A percentile compares a stretch with the other conserved stretches of the same genome.
phyloP scores from a whole-genome alignment of 306 rosid species.

The Prunus padus region DNA sequence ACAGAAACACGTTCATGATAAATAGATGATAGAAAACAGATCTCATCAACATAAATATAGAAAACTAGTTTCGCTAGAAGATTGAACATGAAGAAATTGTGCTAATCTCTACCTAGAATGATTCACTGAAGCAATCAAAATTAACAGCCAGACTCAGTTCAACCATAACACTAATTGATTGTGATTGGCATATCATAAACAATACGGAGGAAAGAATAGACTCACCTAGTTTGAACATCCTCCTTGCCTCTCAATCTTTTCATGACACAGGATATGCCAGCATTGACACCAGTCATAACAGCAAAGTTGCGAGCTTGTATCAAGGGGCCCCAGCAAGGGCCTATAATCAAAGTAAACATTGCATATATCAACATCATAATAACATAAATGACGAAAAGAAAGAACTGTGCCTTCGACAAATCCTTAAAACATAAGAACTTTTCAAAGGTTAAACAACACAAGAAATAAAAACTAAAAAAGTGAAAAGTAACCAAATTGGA shows the following conservation, averaged over 20 bases:
- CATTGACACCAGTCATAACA: constrained; percentile 95
- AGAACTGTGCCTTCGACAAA: background rate
- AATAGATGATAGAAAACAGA: no score
- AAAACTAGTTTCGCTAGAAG: no score
- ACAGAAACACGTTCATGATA: no score
- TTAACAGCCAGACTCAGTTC: no score
- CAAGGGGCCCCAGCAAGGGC: constrained; percentile 92
- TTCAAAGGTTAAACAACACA: background rate
- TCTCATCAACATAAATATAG: no score
- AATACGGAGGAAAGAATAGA: background rate
- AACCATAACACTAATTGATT: background rate
- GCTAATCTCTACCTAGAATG: background rate
- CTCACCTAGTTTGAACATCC: constrained; percentile 87
- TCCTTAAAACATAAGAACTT: background rate
- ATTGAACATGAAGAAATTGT: background rate
- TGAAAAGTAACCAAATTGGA: background rate
- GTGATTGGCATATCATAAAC: background rate
- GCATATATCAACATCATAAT: background rate
- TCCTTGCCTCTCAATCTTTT: constrained; percentile 94
- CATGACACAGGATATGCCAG: constrained; percentile 90
- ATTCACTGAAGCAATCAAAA: background rate
- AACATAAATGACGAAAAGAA: background rate
- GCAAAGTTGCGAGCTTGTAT: constrained; percentile 96
- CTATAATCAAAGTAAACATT: constrained; percentile 35
- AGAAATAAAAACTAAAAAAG: background rate